Base-by-base conservation (phyloP, 2,329 filamentous ascomycete genomes). In the Incumbomyces lentus region DNA sequence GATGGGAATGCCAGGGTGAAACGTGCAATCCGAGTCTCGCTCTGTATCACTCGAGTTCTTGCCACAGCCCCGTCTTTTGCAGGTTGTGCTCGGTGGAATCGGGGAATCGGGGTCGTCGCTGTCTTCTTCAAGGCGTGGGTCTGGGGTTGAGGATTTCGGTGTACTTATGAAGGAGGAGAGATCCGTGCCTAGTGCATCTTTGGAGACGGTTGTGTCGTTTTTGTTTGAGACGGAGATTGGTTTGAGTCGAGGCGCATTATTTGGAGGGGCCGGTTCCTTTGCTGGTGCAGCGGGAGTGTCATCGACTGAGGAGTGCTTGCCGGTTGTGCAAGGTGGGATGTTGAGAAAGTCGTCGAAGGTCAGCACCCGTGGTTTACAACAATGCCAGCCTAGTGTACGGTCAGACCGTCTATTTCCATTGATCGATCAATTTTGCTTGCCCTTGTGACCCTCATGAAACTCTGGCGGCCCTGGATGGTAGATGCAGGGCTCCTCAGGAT, bases 401-500 rank as follows among this genome's bases (percentile, higher is more conserved):
- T 35, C 16, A 35, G 33, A n/a, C 33, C 11, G n/a, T 38, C 42
- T 26, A 32, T 46, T 37, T 13, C 13, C 19, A 26, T 37, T 12
- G 38, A 7, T 17, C 13, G 37, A 7, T 13, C 14, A 43, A 4
- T 43, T 33, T 13, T 14, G 19, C 69, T 63, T 72, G 95, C 90
- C 92, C 81, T 98, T 96, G 69, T 95, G 90, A 51, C 92, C 92
- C 70, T 98, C 92, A 65, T 96, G 92, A 66, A 98, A 98, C 63
- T 92, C 75, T 38, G 92, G 92, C 54, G 89, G 86, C 47, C 89
- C 89, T 36, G 90, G 87, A 68, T 98, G 92, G 70, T 95, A 96
- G 58, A 79, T 70, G 69, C 92, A 98, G 56, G 81, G 75, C 65
- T 95, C 90, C 35, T 86, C 79, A 8, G 81, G 68, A 64, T 95